Evolutionary conservation across 1,284 basidiomycete genomes (phyloP), one percentile per base, ranked within the genome.

Genomic region (Polyporus tsugae): DNA sequence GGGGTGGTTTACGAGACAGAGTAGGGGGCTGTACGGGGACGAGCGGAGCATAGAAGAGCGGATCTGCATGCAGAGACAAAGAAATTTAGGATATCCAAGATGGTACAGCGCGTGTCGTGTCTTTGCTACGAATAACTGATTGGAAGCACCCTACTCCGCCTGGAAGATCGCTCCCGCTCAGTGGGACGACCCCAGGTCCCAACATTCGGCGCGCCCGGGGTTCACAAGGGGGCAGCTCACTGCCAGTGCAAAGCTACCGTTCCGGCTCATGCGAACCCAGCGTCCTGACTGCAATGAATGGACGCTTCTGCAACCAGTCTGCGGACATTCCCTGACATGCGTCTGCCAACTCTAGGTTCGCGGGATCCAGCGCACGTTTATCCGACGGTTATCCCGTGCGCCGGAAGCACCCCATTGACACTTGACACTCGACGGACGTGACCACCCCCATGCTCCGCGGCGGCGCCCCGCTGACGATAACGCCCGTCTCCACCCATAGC

Each of bases 341-440:
- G 19, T 19, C 38, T 25, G 58, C 22, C 46, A 49, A 22, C 46
- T 49, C 46, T 49, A 42, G 11, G 35, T 17, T n/a, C 35, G 52
- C 35, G 55, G 55, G 29, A 57, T 57, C 55, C 55, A 36, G 55
- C 25, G 9, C 25, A 57, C 65, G 63, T 72, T 72, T 72, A 38
- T 69, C 71, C 71, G 69, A 72, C 55, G 11, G 69, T 70, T 69
- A 64, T 65, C 69, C 71, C 63, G 65, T 52, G 64, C 60, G 36
- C 35, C 22, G 58, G 39, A 9, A 22, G 25, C 58, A 39, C 22
- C 39, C 7, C n/a, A 15, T 39, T 60, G 35, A 19, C 11, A 7
- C 35, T 39, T 60, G 35, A 19, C 11, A 7, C 35, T 22, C 7
- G 35, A 58, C 36, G 36, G 33, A 13, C 17, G 55, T 38, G 35